phyloP scores from a whole-genome alignment of 768 basidiomycete genomes.

The Boletus vermiculosoides region DNA sequence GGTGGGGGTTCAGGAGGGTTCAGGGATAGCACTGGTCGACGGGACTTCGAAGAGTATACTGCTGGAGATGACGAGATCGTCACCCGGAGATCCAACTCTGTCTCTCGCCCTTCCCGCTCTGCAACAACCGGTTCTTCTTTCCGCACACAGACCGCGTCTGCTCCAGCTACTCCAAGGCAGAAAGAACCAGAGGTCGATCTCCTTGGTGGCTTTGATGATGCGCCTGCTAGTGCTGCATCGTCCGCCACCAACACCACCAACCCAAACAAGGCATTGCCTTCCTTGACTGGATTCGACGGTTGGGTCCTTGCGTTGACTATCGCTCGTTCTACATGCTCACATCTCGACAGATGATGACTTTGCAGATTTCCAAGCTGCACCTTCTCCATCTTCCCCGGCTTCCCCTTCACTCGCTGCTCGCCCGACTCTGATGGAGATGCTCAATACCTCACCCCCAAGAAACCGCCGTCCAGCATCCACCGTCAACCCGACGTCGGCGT shows the following conservation, averaged over 20 bases:
- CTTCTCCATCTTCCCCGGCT: constrained; percentile 39
- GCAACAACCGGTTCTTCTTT: constrained; percentile 42
- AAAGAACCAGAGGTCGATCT: constrained; percentile 65
- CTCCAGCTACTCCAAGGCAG: constrained; percentile 34
- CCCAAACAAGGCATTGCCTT: constrained; percentile 33
- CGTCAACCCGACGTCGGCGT: constrained; percentile 6
- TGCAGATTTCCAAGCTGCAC: constrained; percentile 80
- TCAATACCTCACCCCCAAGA: constrained; percentile 35
- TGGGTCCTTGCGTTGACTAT: background rate
- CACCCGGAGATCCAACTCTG: constrained; percentile 39
- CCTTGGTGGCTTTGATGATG: constrained; percentile 74
- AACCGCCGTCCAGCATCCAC: constrained; percentile 12
- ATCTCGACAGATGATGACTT: constrained; percentile 72
- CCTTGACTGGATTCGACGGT: constrained; percentile 31
- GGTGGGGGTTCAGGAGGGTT: constrained; percentile 54
- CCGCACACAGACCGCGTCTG: constrained; percentile 29
- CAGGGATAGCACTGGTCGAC: constrained; percentile 53
- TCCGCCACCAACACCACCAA: constrained; percentile 10
- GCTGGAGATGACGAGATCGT: constrained; percentile 87
- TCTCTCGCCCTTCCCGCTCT: constrained; percentile 31
- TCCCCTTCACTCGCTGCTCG: constrained; percentile 33
- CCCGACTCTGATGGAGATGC: constrained; percentile 49
- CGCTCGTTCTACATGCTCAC: constrained; percentile 4
- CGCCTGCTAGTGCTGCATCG: constrained; percentile 33
- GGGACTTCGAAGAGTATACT: constrained; percentile 90